Percentiles rank a stretch among this genome's conserved stretches.
Conservation (phyloP, 2,329 filamentous ascomycete genomes). For the Trichoderma semiorbis region DNA sequence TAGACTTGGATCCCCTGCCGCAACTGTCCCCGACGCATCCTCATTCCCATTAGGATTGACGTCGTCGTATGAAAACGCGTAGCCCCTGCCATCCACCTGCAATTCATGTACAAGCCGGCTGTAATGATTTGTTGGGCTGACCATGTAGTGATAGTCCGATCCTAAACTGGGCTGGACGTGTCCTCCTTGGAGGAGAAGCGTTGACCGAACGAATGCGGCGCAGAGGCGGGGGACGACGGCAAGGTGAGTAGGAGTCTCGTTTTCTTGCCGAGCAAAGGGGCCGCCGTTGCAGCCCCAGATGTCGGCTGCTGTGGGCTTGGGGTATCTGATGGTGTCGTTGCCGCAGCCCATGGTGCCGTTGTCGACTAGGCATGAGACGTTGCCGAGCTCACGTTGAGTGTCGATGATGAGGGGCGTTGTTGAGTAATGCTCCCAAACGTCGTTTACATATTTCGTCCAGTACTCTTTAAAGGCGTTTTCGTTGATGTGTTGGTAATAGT, state of each 20-base stretch:
- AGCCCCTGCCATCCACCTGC: constrained; percentile 58
- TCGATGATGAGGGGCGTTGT: constrained; percentile 39
- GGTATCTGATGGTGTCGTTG: constrained; percentile 42
- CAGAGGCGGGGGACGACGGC: constrained; percentile 48
- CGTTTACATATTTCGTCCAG: constrained; percentile 43
- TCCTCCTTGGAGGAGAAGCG: constrained; percentile 44
- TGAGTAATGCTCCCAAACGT: constrained; percentile 44
- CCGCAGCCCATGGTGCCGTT: constrained; percentile 38
- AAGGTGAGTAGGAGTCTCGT: constrained; percentile 39
- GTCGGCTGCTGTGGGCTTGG: constrained; percentile 42
- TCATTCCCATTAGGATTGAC: constrained; percentile 55
- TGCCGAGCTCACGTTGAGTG: constrained; percentile 39
- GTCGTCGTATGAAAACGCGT: constrained; percentile 67
- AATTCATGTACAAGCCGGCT: constrained; percentile 57
- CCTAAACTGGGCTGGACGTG: constrained; percentile 42
- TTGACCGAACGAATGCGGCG: constrained; percentile 49
- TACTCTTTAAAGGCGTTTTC: constrained; percentile 38
- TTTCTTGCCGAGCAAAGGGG: constrained; percentile 38
- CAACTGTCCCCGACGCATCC: constrained; percentile 44
- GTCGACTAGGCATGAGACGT: constrained; percentile 38
- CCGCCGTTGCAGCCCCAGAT: constrained; percentile 52
- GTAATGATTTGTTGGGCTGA: constrained; percentile 52
- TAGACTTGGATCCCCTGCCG: constrained; percentile 24
- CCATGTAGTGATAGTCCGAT: constrained; percentile 42
- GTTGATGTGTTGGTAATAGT: constrained; percentile 38